phyloP scores from a whole-genome alignment of 1,284 basidiomycete genomes.

The Cutaneotrichosporon mucoides region DNA sequence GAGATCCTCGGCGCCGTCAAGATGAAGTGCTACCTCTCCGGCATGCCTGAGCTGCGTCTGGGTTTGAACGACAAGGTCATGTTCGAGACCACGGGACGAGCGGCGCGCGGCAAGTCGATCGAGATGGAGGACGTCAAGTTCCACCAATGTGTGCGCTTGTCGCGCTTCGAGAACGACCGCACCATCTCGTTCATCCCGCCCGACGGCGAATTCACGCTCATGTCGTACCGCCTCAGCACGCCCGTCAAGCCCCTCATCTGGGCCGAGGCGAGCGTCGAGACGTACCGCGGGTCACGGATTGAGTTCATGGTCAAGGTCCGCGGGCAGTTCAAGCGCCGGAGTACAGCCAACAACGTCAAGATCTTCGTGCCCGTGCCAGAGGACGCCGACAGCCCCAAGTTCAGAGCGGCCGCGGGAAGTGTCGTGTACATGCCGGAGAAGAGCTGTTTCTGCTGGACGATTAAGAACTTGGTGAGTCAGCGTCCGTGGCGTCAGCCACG shows the following conservation, averaged over 20 bases:
- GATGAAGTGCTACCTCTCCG: conserved; percentile 99
- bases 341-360: conserved; percentile 97
- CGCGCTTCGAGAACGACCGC: conserved; percentile 96
- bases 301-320: conserved; percentile 99
- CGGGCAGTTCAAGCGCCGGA: conserved; percentile 95
- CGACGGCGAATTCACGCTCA: conserved; percentile 97
- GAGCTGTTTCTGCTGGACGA: conserved; percentile 95
- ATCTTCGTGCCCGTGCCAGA: conserved; percentile 97
- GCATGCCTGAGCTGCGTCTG: conserved; percentile 95
- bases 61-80: conserved; percentile 99
- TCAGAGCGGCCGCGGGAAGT: conserved; percentile 66
- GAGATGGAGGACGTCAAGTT: conserved; percentile 99
- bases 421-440: conserved; percentile 96
- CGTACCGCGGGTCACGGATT: conserved; percentile 85
- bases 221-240: conserved; percentile 93
- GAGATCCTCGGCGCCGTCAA: conserved; percentile 97
- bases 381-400: conserved; percentile 96
- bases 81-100: conserved; percentile 93
- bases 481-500: too few relatives aligned
- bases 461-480: conserved; percentile 62
- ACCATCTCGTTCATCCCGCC: conserved; percentile 99
- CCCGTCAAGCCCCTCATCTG: conserved; percentile 97
- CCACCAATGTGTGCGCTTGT: conserved; percentile 99
- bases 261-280: conserved; percentile 96
- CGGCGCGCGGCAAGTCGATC: conserved; percentile 92